Conservation (phyloP, 371 early-diverging fungal genomes). For the Neoconidiobolus thromboides region DNA sequence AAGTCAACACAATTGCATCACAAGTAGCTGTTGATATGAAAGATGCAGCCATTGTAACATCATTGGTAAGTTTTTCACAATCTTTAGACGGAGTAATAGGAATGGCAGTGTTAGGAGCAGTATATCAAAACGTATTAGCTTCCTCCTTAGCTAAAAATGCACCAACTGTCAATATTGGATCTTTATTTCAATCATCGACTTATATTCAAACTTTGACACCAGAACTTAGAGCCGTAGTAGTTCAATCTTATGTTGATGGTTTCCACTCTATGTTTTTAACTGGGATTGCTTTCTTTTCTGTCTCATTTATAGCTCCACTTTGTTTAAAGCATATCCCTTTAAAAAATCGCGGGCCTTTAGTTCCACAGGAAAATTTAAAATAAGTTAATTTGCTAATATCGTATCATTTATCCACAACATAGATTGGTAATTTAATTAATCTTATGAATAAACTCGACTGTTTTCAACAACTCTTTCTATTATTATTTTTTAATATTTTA, state of each 20-base stretch:
- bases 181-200: no score
- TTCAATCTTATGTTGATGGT: slow-evolving; percentile 1
- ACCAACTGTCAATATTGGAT: background rate
- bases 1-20: slow-evolving; percentile 32
- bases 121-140: slow-evolving; percentile 23
- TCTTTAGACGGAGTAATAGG: slow-evolving; percentile 50
- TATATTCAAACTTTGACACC: no score
- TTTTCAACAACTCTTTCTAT: no score
- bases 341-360: no score
- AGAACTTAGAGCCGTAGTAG: no score
- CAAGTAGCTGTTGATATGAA: slow-evolving; percentile 26
- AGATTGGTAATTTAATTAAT: no score
- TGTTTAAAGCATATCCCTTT: slow-evolving; percentile 3
- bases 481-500: no score
- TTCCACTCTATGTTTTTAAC: background rate
- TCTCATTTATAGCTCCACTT: background rate
- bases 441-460: no score
- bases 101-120: slow-evolving; percentile 30
- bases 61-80: slow-evolving; percentile 29
- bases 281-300: slow-evolving; percentile 3
- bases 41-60: slow-evolving; percentile 45
- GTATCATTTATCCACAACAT: no score
- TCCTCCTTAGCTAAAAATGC: slow-evolving; percentile 6
- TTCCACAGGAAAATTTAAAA: no score
- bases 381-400: no score